Evolutionary conservation across 1,139 yeast genomes (phyloP), one percentile per base, ranked within the genome.

Genomic region (Diutina siamensis): DNA sequence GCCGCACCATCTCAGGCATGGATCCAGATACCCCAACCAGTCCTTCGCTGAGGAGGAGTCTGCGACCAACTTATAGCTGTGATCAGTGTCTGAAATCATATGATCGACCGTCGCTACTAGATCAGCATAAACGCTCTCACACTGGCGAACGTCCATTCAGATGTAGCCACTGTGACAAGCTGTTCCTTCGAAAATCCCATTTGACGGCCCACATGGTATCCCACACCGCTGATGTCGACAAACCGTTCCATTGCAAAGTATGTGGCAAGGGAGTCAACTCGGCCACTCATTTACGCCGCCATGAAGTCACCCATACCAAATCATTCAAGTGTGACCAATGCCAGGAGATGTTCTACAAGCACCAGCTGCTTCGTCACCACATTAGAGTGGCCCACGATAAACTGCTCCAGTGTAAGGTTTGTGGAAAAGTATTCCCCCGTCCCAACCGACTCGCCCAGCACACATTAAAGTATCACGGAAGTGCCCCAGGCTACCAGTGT

Each of bases 191-290:
- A 46, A 84, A 83, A 52, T 78, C 87, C 13, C 97, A 92, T 62
- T 64, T 92, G 42, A 76, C 78, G 46, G 77, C 88, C 19, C 99
- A 92, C 58, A 52, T 70, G 51, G 61, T 83, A 25, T 77, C 88
- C 13, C 92, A 83, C 56, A 57, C 64, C 19, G 67, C 64, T 33
- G 66, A 74, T 4, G 71, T 68, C 2, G 74, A 71, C 15, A 85
- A 84, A 55, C 96, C 97, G 0, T 81, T 74, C 56, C 75, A 71
- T 47, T 92, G 99, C 56, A 63, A 78, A 0, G 62, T 72, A 1
- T 92, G 99, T 60, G 82, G 82, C 1, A 87, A 87, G 59, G 95
- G 96, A 1, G 83, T 86, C 48, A 83, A 82, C 50, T 76, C 95
- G 0, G 63, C 63, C 45, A 98, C 92, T 63, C 97, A 89, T 58